A percentile compares a stretch with the other conserved stretches of the same genome.
Evolutionary conservation across 768 basidiomycete genomes (phyloP).

Genomic region (Phallus indusiatus): DNA sequence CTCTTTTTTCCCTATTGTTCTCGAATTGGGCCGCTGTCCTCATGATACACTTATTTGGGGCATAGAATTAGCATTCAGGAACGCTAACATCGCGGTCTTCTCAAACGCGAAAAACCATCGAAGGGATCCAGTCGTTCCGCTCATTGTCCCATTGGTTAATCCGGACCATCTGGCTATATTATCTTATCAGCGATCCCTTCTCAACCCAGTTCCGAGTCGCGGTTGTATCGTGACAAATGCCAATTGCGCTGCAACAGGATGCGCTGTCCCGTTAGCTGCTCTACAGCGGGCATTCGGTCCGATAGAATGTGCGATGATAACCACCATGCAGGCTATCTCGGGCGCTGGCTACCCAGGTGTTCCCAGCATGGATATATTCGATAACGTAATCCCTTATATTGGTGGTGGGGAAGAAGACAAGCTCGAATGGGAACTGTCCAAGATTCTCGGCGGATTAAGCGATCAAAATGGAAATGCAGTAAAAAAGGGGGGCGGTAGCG

Average conservation of each 20-base stretch:
- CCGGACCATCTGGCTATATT: constrained; percentile 76
- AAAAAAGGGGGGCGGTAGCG: not conserved
- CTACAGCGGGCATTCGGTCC: constrained; percentile 89
- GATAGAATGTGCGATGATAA: constrained; percentile 84
- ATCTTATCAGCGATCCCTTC: constrained; percentile 61
- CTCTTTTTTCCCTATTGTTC: no score
- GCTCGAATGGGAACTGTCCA: constrained; percentile 97
- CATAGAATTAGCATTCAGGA: constrained; percentile 78
- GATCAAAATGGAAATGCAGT: constrained; percentile 30
- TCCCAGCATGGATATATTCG: constrained; percentile 79
- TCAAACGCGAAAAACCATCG: constrained; percentile 97
- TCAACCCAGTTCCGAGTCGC: constrained; percentile 52
- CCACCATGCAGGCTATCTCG: constrained; percentile 96
- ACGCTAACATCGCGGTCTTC: constrained; percentile 85
- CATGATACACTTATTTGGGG: no score
- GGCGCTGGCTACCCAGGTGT: constrained; percentile 98
- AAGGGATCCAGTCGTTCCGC: constrained; percentile 84
- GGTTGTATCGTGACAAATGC: constrained; percentile 99
- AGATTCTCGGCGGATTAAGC: constrained; percentile 83
- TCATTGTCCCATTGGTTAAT: constrained; percentile 96
- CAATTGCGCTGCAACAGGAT: constrained; percentile 94
- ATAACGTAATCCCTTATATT: constrained; percentile 95
- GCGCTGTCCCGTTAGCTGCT: constrained; percentile 84
- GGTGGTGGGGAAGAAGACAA: constrained; percentile 88
- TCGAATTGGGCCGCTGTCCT: no score